Base-by-base conservation (phyloP, 139 green algal species). In the Chara braunii region DNA sequence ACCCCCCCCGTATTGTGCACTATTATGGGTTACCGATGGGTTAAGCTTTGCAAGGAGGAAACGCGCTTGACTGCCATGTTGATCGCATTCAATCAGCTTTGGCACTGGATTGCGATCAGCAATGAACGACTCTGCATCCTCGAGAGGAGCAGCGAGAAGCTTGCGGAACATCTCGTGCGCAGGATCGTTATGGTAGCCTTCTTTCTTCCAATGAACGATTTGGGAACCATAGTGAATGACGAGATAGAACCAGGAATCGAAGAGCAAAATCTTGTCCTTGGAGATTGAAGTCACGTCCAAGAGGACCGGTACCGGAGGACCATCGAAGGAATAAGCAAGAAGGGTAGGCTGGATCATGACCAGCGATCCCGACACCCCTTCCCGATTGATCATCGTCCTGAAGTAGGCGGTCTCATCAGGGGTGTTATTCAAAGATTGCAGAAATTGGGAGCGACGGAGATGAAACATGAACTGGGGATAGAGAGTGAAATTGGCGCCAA, bases 381-480 rank as follows among this genome's bases (percentile, higher is more conserved):
- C 72, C 5, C 74, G 72, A 23, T 75, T 74, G 42, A 87, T 70
- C n/a, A 79, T 72, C 18, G 80, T 57, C 24, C 81, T 67, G 58
- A 68, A 83, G 65, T 81, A 84, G 6, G 73, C 74, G 9, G 81
- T 87, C 71, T 86, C 80, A 48, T 85, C 81, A 33, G 77, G 80
- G 11, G 53, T 76, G 76, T 81, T 83, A 60, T 84, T 84, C 64
- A 83, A n/a, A n/a, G n/a, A n/a, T 58, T 82, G 70, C 29, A 86
- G 53, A 40, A 85, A 81, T 31, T 74, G 63, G 9, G 67, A 82
- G 31, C 80, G 67, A 3, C 80, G 71, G 28, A 88, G 73, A 73
- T 88, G 72, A 77, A 85, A 88, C 53, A 88, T 80, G 58, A 87
- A 80, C 70, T 85, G 68, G 5, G 81, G 81, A 37, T 77, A 80